Percentiles rank a stretch among this genome's conserved stretches.
Conservation (phyloP, 805 yeast species). For the Metschnikowia kunwiensis region DNA sequence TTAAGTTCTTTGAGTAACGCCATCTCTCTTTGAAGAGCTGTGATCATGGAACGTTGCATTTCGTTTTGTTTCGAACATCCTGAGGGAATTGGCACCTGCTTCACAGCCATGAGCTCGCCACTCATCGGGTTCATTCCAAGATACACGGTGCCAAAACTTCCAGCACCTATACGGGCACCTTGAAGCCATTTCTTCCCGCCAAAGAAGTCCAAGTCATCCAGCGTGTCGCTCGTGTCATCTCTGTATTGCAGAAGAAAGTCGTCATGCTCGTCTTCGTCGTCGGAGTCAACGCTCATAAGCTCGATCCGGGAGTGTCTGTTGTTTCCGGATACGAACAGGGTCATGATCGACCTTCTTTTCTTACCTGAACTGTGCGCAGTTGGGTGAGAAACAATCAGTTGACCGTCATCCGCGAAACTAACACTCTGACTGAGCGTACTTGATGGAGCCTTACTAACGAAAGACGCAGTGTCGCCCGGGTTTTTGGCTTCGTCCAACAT, state of each 20-base stretch:
- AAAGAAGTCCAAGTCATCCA: conserved; percentile 26
- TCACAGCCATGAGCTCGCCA: conserved; percentile 96
- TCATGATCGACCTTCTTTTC: conserved; percentile 16
- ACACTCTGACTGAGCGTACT: conserved; percentile 7
- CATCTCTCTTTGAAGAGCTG: conserved; percentile 83
- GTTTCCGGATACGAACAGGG: conserved; percentile 20
- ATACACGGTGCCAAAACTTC: conserved; percentile 91
- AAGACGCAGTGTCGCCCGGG: conserved; percentile 25
- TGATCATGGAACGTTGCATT: conserved; percentile 53
- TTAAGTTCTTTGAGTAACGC: conserved; percentile 68
- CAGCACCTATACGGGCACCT: conserved; percentile 92
- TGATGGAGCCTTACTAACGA: conserved; percentile 28
- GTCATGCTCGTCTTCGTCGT: conserved; percentile 13
- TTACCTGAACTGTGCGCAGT: conserved; percentile 6
- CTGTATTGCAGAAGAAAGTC: conserved; percentile 21
- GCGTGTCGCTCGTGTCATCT: conserved; percentile 34
- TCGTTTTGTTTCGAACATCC: conserved; percentile 31
- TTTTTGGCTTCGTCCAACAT: conserved; percentile 51
- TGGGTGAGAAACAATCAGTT: conserved; percentile 8
- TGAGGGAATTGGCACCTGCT: conserved; percentile 75
- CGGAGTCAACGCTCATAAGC: conserved; percentile 18
- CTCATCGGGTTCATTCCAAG: conserved; percentile 88
- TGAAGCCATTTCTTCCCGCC: conserved; percentile 66
- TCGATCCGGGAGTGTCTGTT: conserved; percentile 47
- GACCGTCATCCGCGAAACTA: conserved; percentile 6